Evolutionary conservation across 2,329 filamentous ascomycete species (phyloP), one percentile per base, ranked within the genome.

Genomic region (Rachicladosporium sp.): DNA sequence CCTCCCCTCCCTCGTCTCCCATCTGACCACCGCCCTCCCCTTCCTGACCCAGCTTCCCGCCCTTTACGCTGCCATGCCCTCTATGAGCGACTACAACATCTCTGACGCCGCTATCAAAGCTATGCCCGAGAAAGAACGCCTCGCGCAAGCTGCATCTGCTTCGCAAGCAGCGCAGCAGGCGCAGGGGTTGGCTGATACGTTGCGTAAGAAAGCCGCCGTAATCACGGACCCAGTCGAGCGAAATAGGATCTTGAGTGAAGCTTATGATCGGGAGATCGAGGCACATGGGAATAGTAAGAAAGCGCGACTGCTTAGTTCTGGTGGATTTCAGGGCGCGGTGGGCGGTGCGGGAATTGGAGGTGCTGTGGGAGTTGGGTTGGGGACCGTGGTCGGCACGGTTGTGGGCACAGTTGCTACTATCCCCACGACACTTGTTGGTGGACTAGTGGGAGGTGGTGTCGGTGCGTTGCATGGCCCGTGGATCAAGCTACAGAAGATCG

Each of bases 271-370:
- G 27, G 53, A 59, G 37, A 33, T 57, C 6, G 53, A 55, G 35
- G 54, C 54, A 6, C 46, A 57, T 37, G 54, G 51, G 4, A 45
- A 54, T 33, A 49, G 45, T 34, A 53, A 53, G 40, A 43, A 47
- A 21, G 50, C 56, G n/a, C 35, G 41, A 11, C 36, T 54, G 13
- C 35, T 58, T 41, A 46, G 53, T 31, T 50, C 45, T 9, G 55
- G 65, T 1, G 57, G 59, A 1, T 65, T 64, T 41, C 62, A 65
- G 43, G 64, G 64, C 1, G 54, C 55, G 1, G 50, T 57, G 8
- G 64, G 60, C 5, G 64, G 64, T 2, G 63, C 58, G 1, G 64
- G 64, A 0, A 66, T 67, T 12, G 63, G 64, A 0, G 58, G 55
- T 11, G 62, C 60, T 6, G 59, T 64, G 2, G 58, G 58, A 2